Evolutionary conservation across 2,329 filamentous ascomycete species (phyloP).

Genomic region (Arthrobotrys sphaeroides): DNA sequence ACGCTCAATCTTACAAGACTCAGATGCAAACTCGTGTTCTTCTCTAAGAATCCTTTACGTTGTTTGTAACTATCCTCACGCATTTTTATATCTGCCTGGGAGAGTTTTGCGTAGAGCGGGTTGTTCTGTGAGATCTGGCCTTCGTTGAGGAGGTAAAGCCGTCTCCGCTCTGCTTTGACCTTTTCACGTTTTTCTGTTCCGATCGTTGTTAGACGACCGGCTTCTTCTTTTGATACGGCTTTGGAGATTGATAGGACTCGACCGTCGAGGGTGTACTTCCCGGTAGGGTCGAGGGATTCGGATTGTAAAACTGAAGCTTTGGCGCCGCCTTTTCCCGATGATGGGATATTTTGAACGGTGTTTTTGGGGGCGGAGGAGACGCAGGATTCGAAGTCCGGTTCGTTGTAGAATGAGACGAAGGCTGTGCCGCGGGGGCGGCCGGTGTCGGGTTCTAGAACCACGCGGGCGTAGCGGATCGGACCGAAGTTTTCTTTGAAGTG

Average conservation of each 20-base stretch:
- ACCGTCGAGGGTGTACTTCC: slow-evolving; percentile 88
- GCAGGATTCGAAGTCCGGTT: slow-evolving; percentile 78
- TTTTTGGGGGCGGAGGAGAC: slow-evolving; percentile 76
- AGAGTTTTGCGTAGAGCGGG: slow-evolving; percentile 77
- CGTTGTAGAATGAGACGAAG: slow-evolving; percentile 90
- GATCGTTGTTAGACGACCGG: slow-evolving; percentile 76
- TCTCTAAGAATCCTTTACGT: slow-evolving; percentile 87
- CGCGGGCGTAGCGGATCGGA: slow-evolving; percentile 84
- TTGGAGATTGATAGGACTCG: slow-evolving; percentile 84
- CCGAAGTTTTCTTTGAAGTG: slow-evolving; percentile 87
- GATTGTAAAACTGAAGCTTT: slow-evolving; percentile 82
- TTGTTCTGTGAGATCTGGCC: slow-evolving; percentile 77
- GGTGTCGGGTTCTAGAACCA: slow-evolving; percentile 86
- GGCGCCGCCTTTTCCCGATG: slow-evolving; percentile 59
- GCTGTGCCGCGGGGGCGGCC: slow-evolving; percentile 89
- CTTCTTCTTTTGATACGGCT: slow-evolving; percentile 85
- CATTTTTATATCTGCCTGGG: slow-evolving; percentile 83
- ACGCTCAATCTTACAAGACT: slow-evolving; percentile 89
- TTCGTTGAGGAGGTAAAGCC: slow-evolving; percentile 86
- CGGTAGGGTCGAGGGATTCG: slow-evolving; percentile 80
- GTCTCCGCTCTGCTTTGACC: slow-evolving; percentile 85
- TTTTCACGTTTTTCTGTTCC: slow-evolving; percentile 71
- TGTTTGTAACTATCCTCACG: slow-evolving; percentile 86
- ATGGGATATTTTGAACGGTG: slow-evolving; percentile 62
- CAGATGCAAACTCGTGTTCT: slow-evolving; percentile 87